These are phyloP conservation scores for Lojkania enalia DNA, from an alignment of 2,329 filamentous ascomycete genomes.

Conservation along the genomic window DNA sequence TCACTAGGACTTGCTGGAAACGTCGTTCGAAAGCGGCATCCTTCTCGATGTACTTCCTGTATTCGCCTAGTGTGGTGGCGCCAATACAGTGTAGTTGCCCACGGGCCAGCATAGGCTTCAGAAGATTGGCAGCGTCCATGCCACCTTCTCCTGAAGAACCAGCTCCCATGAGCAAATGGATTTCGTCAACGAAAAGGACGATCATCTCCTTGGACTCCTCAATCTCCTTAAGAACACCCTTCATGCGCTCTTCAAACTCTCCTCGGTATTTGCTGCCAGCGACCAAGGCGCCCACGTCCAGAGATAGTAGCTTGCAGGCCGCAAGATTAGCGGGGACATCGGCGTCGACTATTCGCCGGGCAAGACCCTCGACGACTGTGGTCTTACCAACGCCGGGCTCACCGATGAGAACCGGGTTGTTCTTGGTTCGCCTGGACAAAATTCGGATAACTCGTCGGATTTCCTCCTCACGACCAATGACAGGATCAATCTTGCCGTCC, in stretches of 20 bases:
- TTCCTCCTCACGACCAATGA: slow-evolving; percentile 95
- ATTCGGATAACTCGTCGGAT: slow-evolving; percentile 91
- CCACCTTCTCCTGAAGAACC: slow-evolving; percentile 92
- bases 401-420: slow-evolving; percentile 97
- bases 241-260: slow-evolving; percentile 99
- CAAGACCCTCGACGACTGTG: slow-evolving; percentile 93
- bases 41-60: slow-evolving; percentile 99
- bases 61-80: slow-evolving; percentile 91
- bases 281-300: slow-evolving; percentile 93
- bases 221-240: slow-evolving; percentile 97
- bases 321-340: slow-evolving; percentile 96
- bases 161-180: slow-evolving; percentile 97
- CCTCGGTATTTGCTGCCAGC: slow-evolving; percentile 98
- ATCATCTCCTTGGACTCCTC: slow-evolving; percentile 94
- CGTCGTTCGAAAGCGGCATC: slow-evolving; percentile 96
- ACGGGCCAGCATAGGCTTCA: slow-evolving; percentile 97
- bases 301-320: slow-evolving; percentile 88
- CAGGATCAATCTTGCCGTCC: slow-evolving; percentile 96
- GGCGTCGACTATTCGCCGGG: slow-evolving; percentile 91
- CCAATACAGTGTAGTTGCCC: slow-evolving; percentile 98
- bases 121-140: slow-evolving; percentile 96
- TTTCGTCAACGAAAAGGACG: slow-evolving; percentile 97
- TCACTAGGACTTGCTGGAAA: slow-evolving; percentile 97
- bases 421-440: slow-evolving; percentile 90
- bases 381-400: slow-evolving; percentile 99